phyloP scores from a whole-genome alignment of 768 basidiomycete genomes.

The Krasilnikovozyma curviuscula region DNA sequence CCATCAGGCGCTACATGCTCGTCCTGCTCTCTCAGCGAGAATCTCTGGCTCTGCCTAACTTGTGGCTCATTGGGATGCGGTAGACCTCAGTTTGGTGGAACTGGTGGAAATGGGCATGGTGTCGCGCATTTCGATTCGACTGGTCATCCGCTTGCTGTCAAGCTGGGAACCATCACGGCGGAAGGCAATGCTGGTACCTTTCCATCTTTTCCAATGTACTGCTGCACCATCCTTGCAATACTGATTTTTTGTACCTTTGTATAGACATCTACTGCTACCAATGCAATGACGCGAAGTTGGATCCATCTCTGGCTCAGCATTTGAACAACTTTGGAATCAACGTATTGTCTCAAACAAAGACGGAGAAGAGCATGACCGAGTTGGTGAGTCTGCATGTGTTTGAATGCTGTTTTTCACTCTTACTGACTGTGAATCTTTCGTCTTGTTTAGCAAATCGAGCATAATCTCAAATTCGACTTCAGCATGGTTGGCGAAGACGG shows the following conservation, averaged over 20 bases:
- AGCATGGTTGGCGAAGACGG: constrained; percentile 72
- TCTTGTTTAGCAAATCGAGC: constrained; percentile 63
- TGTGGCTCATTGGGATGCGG: constrained; percentile 86
- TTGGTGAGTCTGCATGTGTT: constrained; percentile 36
- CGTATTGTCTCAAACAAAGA: constrained; percentile 60
- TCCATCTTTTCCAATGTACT: not conserved
- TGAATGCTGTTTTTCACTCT: not conserved
- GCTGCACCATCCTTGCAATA: not conserved
- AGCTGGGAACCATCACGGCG: constrained; percentile 88
- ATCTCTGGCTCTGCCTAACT: constrained; percentile 85
- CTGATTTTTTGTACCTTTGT: not conserved
- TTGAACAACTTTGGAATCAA: constrained; percentile 72
- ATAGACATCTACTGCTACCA: constrained; percentile 81
- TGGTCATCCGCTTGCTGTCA: constrained; percentile 65
- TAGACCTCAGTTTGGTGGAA: constrained; percentile 58
- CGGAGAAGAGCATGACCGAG: constrained; percentile 92
- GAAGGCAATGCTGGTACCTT: constrained; percentile 68
- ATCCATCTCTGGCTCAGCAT: constrained; percentile 55
- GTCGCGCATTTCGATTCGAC: constrained; percentile 53
- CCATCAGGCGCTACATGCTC: constrained; percentile 54
- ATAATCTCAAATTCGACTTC: constrained; percentile 87
- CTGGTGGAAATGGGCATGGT: constrained; percentile 69
- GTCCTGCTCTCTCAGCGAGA: constrained; percentile 67
- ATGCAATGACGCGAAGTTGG: constrained; percentile 64
- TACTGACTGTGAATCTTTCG: constrained; percentile 1